Evolutionary conservation across 164 flowering plant genomes (phyloP).

Genomic region (Magnolia changhungtana): DNA sequence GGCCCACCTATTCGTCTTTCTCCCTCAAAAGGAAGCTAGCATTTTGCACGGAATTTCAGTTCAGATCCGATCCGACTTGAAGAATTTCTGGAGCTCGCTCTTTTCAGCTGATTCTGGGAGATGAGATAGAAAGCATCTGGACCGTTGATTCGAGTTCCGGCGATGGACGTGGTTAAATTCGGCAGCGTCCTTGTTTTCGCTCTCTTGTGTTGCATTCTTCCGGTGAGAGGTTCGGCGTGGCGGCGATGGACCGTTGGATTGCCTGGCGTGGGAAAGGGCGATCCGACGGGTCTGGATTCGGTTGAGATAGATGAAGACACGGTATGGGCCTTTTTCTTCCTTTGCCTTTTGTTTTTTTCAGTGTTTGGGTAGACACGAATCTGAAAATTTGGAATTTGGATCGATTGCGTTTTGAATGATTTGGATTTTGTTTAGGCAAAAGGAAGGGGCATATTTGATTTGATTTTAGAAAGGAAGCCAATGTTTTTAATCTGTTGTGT

Average conservation of each 20-base stretch:
- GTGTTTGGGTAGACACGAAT: neutral
- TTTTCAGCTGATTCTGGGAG: neutral
- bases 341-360: neutral
- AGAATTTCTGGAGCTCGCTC: neutral
- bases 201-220: constrained; percentile 26
- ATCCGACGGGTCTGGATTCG: constrained; percentile 2
- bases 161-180: constrained; percentile 34
- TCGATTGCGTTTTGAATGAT: neutral
- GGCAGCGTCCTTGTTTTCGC: constrained; percentile 25
- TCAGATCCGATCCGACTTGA: neutral
- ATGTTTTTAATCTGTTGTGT: neutral
- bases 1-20: neutral
- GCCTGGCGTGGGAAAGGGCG: constrained; percentile 1
- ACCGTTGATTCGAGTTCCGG: neutral
- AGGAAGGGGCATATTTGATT: neutral
- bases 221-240: constrained; percentile 17
- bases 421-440: neutral
- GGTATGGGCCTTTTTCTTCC: constrained; percentile 28
- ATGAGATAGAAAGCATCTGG: neutral
- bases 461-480: neutral
- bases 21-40: neutral
- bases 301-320: constrained; percentile 28
- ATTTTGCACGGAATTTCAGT: neutral
- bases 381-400: neutral
- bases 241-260: constrained; percentile 11